These are phyloP conservation scores for Neurospora sp. DNA, from an alignment of 2,329 filamentous ascomycete species.

Conservation along the genomic window DNA sequence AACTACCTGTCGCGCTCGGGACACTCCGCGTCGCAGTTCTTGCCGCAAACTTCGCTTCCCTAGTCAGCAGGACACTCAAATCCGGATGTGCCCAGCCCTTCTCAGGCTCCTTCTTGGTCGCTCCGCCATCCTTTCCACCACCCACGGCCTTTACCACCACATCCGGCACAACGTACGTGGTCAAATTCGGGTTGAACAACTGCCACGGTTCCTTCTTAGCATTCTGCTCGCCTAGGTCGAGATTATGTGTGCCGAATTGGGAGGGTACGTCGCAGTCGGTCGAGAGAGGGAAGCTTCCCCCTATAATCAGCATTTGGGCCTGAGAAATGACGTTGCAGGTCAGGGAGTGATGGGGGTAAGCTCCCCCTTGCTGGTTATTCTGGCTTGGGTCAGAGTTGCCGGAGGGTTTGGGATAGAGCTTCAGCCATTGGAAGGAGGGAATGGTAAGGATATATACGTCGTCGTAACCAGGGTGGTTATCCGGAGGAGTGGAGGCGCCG, in stretches of 20 bases:
- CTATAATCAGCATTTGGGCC: conserved; percentile 54
- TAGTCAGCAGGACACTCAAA: conserved; percentile 42
- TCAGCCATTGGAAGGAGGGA: conserved; percentile 56
- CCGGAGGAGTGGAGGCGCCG: conserved; percentile 37
- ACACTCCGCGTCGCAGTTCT: conserved; percentile 42
- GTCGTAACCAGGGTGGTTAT: conserved; percentile 41
- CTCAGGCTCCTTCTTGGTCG: conserved; percentile 40
- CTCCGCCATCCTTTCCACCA: conserved; percentile 40
- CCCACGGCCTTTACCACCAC: conserved; percentile 41
- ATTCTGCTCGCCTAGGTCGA: conserved; percentile 43
- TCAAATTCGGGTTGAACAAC: conserved; percentile 38
- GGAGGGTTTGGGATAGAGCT: conserved; percentile 32
- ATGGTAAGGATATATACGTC: conserved; percentile 54
- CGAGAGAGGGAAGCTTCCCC: conserved; percentile 44
- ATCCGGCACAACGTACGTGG: conserved; percentile 43
- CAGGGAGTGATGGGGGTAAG: conserved; percentile 42
- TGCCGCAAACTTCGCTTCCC: conserved; percentile 33
- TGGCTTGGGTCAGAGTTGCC: conserved; percentile 28
- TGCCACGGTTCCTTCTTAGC: conserved; percentile 38
- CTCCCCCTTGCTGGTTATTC: neutral
- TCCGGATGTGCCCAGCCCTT: conserved; percentile 41
- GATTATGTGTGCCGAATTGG: conserved; percentile 46
- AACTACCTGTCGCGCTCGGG: conserved; percentile 8
- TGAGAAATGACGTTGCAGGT: conserved; percentile 47
- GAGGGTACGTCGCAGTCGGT: conserved; percentile 41